A percentile compares a stretch with the other conserved stretches of the same genome.
Evolutionary conservation across 2,329 filamentous ascomycete species (phyloP).

Genomic region (Hymenoscyphus albidus): DNA sequence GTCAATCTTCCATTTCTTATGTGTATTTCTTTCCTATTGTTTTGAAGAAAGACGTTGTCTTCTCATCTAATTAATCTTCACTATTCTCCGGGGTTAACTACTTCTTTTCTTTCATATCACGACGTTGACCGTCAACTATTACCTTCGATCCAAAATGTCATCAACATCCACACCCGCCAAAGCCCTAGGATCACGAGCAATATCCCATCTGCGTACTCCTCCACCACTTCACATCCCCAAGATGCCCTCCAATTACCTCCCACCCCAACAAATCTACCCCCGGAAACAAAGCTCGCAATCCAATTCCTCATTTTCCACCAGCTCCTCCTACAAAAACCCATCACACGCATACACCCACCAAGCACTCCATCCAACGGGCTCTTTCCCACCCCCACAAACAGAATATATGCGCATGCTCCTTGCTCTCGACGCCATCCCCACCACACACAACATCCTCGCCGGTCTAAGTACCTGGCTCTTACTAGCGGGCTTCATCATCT

Average conservation of each 20-base stretch:
- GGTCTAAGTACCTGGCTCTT: conserved; percentile 31
- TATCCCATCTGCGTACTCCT: conserved; percentile 9
- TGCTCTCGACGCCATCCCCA: conserved; percentile 30
- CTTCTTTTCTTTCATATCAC: not conserved
- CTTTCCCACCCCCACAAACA: conserved; percentile 27
- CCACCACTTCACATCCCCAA: conserved; percentile 3
- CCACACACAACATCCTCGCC: conserved; percentile 31
- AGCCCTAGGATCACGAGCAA: conserved; percentile 7
- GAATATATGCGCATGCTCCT: conserved; percentile 32
- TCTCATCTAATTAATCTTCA: not conserved
- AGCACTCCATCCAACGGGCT: conserved; percentile 12
- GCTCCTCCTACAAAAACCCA: conserved; percentile 3
- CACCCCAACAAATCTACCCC: conserved; percentile 6
- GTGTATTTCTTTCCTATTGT: not conserved
- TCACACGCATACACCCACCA: conserved; percentile 2
- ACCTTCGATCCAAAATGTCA: not conserved
- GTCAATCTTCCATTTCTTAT: not conserved
- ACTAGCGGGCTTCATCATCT: conserved; percentile 32
- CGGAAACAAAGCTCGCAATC: not conserved
- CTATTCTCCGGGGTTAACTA: not conserved
- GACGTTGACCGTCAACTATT: not conserved
- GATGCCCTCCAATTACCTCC: not conserved
- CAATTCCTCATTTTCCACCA: conserved; percentile 7
- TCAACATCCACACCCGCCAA: conserved; percentile 11
- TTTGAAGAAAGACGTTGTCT: not conserved